Percentiles rank a stretch among this genome's conserved stretches.
phyloP scores from a whole-genome alignment of 768 basidiomycete species.

The Naematelia aurantialba region DNA sequence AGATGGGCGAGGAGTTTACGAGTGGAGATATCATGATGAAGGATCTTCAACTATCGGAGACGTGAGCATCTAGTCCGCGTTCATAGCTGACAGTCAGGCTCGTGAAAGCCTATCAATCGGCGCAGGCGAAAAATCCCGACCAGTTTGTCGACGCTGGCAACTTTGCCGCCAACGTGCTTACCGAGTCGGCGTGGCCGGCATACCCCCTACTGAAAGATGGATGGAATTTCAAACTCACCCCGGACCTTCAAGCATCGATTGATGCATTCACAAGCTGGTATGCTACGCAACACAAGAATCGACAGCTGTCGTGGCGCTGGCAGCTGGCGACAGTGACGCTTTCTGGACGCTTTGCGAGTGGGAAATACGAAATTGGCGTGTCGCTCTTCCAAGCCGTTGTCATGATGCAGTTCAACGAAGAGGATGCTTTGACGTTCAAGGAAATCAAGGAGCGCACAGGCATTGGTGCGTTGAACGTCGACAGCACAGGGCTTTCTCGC shows the following conservation, averaged over 20 bases:
- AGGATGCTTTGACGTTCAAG: slow-evolving; percentile 59
- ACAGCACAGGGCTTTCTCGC: not conserved
- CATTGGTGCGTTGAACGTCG: slow-evolving; percentile 61
- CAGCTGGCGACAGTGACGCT: slow-evolving; percentile 78
- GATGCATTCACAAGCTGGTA: slow-evolving; percentile 67
- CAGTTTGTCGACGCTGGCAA: slow-evolving; percentile 61
- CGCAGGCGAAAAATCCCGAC: slow-evolving; percentile 54
- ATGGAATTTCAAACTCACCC: slow-evolving; percentile 34
- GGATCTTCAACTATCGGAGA: slow-evolving; percentile 60
- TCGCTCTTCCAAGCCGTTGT: slow-evolving; percentile 87
- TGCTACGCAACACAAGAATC: slow-evolving; percentile 69
- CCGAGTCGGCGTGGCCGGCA: slow-evolving; percentile 41
- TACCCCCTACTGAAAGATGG: slow-evolving; percentile 23
- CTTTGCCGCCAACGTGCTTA: slow-evolving; percentile 51
- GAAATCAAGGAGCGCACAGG: slow-evolving; percentile 67
- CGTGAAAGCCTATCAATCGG: slow-evolving; percentile 38
- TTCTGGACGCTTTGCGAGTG: slow-evolving; percentile 61
- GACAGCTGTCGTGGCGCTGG: slow-evolving; percentile 79
- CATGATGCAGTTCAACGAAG: slow-evolving; percentile 77
- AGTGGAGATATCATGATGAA: slow-evolving; percentile 95
- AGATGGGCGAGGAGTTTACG: slow-evolving; percentile 91
- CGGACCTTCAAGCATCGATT: slow-evolving; percentile 71
- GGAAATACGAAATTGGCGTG: slow-evolving; percentile 78
- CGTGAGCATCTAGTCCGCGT: slow-evolving; percentile 32
- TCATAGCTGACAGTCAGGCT: slow-evolving; percentile 55